Evolutionary conservation across 2,329 filamentous ascomycete species (phyloP).

Genomic region (Hypoxylon sp.): DNA sequence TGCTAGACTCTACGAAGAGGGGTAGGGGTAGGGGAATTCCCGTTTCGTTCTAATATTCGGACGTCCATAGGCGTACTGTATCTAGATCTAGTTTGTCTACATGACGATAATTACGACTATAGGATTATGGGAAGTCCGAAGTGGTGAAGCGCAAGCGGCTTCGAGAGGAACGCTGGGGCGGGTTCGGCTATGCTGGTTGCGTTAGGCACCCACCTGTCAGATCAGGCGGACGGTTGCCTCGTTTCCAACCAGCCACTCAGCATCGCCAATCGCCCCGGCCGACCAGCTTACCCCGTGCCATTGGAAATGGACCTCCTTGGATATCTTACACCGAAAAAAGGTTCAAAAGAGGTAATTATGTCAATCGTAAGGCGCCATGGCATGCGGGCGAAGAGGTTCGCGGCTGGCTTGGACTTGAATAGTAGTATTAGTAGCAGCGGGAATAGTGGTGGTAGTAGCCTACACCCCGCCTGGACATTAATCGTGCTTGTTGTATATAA

Average conservation of each 20-base stretch:
- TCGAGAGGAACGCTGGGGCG: neutral
- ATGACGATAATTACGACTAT: neutral
- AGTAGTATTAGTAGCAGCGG: neutral
- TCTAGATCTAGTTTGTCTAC: too few relatives aligned
- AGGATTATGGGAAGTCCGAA: neutral
- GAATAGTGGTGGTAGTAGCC: neutral
- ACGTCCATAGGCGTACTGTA: too few relatives aligned
- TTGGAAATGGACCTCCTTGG: constrained; percentile 15
- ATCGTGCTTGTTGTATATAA: neutral
- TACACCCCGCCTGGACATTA: neutral
- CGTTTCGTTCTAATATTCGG: neutral
- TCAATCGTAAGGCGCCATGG: neutral
- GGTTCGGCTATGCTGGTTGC: constrained; percentile 1
- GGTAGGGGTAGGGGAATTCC: neutral
- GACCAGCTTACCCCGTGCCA: constrained; percentile 3
- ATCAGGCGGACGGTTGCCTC: constrained; percentile 29
- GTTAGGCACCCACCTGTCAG: constrained; percentile 11
- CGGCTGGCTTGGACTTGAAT: neutral
- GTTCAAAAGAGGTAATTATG: neutral
- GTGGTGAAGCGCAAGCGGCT: neutral
- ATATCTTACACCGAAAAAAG: neutral
- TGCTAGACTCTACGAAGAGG: neutral
- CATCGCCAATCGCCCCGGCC: neutral
- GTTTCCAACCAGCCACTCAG: constrained; percentile 15
- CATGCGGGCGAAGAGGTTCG: neutral